These are phyloP conservation scores for Xylaria cubensis DNA, from an alignment of 495 filamentous ascomycete species.

Conservation along the genomic window DNA sequence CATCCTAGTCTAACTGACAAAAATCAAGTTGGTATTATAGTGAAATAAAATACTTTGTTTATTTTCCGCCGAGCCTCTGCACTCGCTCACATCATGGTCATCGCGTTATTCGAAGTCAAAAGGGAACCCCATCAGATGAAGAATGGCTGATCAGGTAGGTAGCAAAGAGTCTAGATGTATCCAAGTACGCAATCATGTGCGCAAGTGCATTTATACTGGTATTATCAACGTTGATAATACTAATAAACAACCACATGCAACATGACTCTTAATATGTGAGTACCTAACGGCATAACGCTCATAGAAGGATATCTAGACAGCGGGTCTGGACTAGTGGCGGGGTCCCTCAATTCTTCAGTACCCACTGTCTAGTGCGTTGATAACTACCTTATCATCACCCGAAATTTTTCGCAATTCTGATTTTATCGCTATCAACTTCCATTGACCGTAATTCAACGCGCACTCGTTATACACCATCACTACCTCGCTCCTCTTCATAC, in stretches of 20 bases:
- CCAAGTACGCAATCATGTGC: background rate
- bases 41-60: background rate
- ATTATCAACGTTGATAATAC: background rate
- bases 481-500: background rate
- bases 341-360: background rate
- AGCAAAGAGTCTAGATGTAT: background rate
- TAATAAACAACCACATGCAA: no score
- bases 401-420: constrained; percentile 6
- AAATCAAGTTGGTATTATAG: background rate
- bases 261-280: background rate
- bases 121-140: background rate
- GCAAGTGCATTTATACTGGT: background rate
- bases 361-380: background rate
- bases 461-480: background rate
- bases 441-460: background rate
- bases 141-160: no score
- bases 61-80: background rate
- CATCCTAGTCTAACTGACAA: background rate
- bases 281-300: background rate
- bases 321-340: background rate
- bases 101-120: background rate
- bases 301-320: background rate
- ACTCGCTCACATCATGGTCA: background rate
- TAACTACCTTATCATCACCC: background rate
- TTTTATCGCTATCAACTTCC: background rate